Base-by-base conservation (phyloP, 129 eudicot genomes). In the Cynara cardunculus region DNA sequence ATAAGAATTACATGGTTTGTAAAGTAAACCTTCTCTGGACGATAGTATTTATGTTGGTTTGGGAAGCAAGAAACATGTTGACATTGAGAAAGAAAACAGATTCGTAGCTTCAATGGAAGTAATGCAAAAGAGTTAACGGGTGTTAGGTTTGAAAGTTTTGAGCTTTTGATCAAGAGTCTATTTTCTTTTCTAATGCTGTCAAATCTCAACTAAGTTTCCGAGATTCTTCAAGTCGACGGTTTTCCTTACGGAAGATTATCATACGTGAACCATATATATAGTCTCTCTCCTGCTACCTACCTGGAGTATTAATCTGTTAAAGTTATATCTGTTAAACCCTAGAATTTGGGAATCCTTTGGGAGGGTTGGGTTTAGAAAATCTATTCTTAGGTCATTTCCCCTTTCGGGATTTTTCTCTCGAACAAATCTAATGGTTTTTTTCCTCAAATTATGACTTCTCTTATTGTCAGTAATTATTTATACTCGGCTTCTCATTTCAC, bases 1-100 rank as follows among this genome's bases (percentile, higher is more conserved):
- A n/a, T n/a, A n/a, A n/a, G n/a, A n/a, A n/a, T n/a, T n/a, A n/a
- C n/a, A n/a, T n/a, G n/a, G n/a, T n/a, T n/a, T n/a, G n/a, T n/a
- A n/a, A n/a, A n/a, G n/a, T n/a, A n/a, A n/a, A n/a, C n/a, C n/a
- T n/a, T n/a, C n/a, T n/a, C n/a, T n/a, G 44, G 37, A 3, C 37
- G 8, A 32, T 32, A 32, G 11, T 35, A 35, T 35, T 35, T 1
- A 7, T 49, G 77, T 16, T 44, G 77, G 62, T 25, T 35, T 44
- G 18, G 65, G 69, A 19, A 19, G 69, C 69, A 64, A 25, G 77
- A 73, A 73, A 24, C 65, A 73, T 73, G 64, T 41, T 1, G 77
- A 24, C 22, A 73, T 25, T 41, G 24, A 74, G 24, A 46, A 44
- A 26, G 19, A 14, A 32, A 18, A 73, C 5, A 73, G 37, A 26